These are phyloP conservation scores for Aspergillus fumigatus DNA, from an alignment of 2,329 filamentous ascomycete genomes.

Conservation along the genomic window DNA sequence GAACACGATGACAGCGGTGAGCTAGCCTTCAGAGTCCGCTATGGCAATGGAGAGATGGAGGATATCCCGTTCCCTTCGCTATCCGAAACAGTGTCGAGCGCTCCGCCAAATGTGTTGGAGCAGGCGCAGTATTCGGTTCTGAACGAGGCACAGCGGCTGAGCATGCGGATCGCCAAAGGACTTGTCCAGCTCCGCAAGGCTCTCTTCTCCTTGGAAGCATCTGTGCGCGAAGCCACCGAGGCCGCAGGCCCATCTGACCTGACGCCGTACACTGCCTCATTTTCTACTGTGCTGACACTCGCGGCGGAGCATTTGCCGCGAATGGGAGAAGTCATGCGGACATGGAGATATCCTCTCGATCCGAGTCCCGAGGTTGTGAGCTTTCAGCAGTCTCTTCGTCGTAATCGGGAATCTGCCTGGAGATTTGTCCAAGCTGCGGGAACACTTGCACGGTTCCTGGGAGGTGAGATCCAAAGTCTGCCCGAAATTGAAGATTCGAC, in stretches of 20 bases:
- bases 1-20: conserved; percentile 37
- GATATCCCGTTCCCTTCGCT: conserved; percentile 49
- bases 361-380: conserved; percentile 50
- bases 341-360: conserved; percentile 58
- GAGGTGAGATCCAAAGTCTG: conserved; percentile 47
- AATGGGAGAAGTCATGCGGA: conserved; percentile 53
- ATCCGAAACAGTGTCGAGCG: conserved; percentile 18
- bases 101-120: conserved; percentile 34
- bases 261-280: conserved; percentile 33
- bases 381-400: conserved; percentile 53
- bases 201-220: conserved; percentile 50
- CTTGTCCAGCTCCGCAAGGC: conserved; percentile 52
- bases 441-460: conserved; percentile 53
- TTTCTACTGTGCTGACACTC: conserved; percentile 40
- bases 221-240: conserved; percentile 27
- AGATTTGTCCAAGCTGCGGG: conserved; percentile 61
- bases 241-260: conserved; percentile 23
- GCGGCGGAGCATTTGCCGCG: conserved; percentile 48
- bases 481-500: conserved; percentile 35
- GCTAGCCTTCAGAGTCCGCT: conserved; percentile 53
- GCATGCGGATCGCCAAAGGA: conserved; percentile 53
- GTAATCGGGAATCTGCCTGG: conserved; percentile 52
- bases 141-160: conserved; percentile 49
- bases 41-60: conserved; percentile 57
- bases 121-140: conserved; percentile 44